Conservation (phyloP, 2,329 filamentous ascomycete species). For the Leptodontidium sp. region DNA sequence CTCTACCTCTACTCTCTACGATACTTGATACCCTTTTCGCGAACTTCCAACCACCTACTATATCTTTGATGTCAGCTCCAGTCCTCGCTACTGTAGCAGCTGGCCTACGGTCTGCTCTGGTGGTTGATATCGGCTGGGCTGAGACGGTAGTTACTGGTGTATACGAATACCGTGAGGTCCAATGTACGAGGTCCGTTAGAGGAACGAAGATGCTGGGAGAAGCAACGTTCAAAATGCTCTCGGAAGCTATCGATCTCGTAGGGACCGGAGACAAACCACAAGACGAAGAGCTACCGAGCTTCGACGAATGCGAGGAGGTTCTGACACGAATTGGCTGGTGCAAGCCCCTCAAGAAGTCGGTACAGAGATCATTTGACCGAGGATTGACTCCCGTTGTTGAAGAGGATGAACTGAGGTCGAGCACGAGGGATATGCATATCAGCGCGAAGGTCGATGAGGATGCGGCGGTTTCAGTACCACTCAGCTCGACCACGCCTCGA, state of each 20-base stretch:
- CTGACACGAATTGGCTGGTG: slow-evolving; percentile 83
- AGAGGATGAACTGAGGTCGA: slow-evolving; percentile 58
- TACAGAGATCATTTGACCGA: slow-evolving; percentile 34
- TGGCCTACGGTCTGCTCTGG: slow-evolving; percentile 83
- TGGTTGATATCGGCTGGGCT: slow-evolving; percentile 91
- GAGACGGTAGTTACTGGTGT: slow-evolving; percentile 87
- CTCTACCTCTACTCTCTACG: slow-evolving; percentile 79
- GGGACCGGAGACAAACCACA: slow-evolving; percentile 25
- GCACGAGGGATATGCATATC: slow-evolving; percentile 40
- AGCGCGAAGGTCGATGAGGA: slow-evolving; percentile 32
- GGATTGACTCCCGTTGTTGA: slow-evolving; percentile 63
- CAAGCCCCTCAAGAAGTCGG: slow-evolving; percentile 45
- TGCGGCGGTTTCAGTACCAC: slow-evolving; percentile 51
- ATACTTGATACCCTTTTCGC: slow-evolving; percentile 81
- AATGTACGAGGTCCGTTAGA: slow-evolving; percentile 73
- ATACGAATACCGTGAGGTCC: slow-evolving; percentile 89
- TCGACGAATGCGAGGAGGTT: slow-evolving; percentile 85
- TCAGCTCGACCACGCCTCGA: slow-evolving; percentile 54
- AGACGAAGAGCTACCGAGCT: slow-evolving; percentile 57
- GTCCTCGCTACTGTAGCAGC: slow-evolving; percentile 79
- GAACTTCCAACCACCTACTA: slow-evolving; percentile 78
- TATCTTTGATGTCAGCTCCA: slow-evolving; percentile 82
- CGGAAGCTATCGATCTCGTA: slow-evolving; percentile 49
- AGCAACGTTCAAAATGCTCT: slow-evolving; percentile 71
- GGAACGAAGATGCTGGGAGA: slow-evolving; percentile 77